phyloP scores from a whole-genome alignment of 2,329 filamentous ascomycete genomes.

The Ciborinia camelliae region DNA sequence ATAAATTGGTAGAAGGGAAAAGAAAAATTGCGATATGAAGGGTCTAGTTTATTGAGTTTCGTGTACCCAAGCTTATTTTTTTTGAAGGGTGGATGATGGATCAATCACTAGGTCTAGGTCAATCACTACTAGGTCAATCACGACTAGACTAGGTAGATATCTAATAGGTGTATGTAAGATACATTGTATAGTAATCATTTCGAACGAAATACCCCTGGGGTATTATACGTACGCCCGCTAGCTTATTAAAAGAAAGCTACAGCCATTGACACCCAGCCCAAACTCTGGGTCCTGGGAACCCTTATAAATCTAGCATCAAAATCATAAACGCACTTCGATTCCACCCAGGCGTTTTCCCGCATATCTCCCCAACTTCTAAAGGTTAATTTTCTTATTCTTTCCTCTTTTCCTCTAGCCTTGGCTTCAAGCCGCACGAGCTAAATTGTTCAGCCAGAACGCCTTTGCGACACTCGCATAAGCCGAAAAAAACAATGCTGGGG shows the following conservation, averaged over 20 bases:
- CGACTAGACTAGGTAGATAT: too few species aligned
- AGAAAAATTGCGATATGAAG: not conserved
- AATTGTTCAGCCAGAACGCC: constrained; percentile 6
- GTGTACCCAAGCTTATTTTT: not conserved
- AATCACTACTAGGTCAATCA: too few species aligned
- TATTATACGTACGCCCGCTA: too few species aligned
- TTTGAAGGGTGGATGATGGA: not conserved
- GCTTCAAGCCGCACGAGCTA: constrained; percentile 1
- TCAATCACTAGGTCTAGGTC: too few species aligned
- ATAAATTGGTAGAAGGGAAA: not conserved
- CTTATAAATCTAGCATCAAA: not conserved
- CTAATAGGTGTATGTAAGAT: too few species aligned
- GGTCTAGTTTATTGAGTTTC: not conserved
- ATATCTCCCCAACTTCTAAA: not conserved
- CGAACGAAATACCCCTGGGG: not conserved
- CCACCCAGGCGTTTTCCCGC: not conserved
- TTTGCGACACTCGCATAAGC: constrained; percentile 14
- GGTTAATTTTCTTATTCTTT: not conserved
- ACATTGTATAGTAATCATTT: not conserved
- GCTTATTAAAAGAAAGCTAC: too few species aligned
- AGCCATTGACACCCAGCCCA: too few species aligned
- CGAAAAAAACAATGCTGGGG: not conserved
- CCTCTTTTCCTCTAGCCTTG: not conserved
- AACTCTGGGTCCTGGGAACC: constrained; percentile 1
- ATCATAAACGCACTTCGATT: not conserved